These are phyloP conservation scores for Oryza meyeriana DNA, from an alignment of 176 grass and related monocot species.

Conservation along the genomic window DNA sequence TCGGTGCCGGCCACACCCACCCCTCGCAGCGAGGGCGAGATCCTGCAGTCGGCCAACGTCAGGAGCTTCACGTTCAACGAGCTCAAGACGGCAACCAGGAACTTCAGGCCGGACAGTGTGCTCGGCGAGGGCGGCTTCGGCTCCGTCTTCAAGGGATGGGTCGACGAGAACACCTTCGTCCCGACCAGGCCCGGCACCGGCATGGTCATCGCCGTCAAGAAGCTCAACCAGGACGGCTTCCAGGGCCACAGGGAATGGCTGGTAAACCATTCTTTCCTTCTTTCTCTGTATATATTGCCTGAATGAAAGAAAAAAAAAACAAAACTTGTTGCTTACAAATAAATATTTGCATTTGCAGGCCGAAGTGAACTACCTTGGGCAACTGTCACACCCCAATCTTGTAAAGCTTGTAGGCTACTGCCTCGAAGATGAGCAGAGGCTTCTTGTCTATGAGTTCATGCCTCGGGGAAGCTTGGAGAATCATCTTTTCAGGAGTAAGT, in stretches of 20 bases:
- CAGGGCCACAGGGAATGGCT: constrained; percentile 90
- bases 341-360: constrained; percentile 33
- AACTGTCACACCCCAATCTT: constrained; percentile 66
- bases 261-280: constrained; percentile 14
- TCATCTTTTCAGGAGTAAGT: constrained; percentile 79
- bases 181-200: constrained; percentile 65
- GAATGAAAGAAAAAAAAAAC: no score
- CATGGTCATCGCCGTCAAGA: constrained; percentile 85
- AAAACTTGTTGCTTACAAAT: no score
- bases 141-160: constrained; percentile 83
- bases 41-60: constrained; percentile 55
- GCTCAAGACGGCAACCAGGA: constrained; percentile 52
- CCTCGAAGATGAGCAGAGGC: constrained; percentile 75
- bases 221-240: constrained; percentile 81
- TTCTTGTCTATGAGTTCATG: constrained; percentile 91
- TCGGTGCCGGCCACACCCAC: constrained; percentile 19
- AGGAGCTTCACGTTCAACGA: constrained; percentile 74
- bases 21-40: constrained; percentile 69
- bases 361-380: constrained; percentile 75
- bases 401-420: constrained; percentile 78
- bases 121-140: constrained; percentile 89
- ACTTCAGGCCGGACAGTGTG: constrained; percentile 78
- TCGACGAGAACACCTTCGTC: constrained; percentile 59
- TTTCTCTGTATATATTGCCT: no score
- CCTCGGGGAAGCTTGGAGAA: constrained; percentile 85